Conservation (phyloP, 169 alveolate genomes). For the Plasmodium knowlesi region DNA sequence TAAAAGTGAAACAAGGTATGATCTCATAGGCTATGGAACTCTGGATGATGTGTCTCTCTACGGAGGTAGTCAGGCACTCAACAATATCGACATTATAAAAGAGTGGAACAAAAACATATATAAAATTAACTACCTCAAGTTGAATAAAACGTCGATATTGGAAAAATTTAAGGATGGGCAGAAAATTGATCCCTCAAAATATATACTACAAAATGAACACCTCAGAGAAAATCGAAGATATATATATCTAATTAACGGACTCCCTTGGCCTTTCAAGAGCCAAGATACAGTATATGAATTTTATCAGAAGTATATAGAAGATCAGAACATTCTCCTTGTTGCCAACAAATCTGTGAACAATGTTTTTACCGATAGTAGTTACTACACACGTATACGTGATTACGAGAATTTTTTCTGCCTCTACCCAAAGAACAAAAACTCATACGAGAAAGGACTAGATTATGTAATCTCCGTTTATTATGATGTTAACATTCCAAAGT, state of each 20-base stretch:
- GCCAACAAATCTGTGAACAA: constrained; percentile 8
- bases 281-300: constrained; percentile 34
- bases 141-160: not conserved
- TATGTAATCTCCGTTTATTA: constrained; percentile 36
- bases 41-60: constrained; percentile 38
- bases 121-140: constrained; percentile 16
- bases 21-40: constrained; percentile 29
- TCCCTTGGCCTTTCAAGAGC: constrained; percentile 67
- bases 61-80: constrained; percentile 10
- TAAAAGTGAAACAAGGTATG: constrained; percentile 16
- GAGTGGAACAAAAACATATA: constrained; percentile 40
- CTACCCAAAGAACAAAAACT: constrained; percentile 11
- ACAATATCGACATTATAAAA: not conserved
- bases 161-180: not conserved
- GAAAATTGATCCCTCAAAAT: not conserved
- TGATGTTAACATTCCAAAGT: constrained; percentile 31
- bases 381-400: constrained; percentile 25
- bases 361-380: not conserved
- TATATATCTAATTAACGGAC: constrained; percentile 15
- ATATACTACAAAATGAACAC: not conserved
- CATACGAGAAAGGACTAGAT: constrained; percentile 20
- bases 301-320: constrained; percentile 24
- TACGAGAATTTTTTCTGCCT: constrained; percentile 50
- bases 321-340: constrained; percentile 25
- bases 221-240: not conserved